phyloP scores from a whole-genome alignment of 108 stramenopile species.

The Epithemia pelagica region DNA sequence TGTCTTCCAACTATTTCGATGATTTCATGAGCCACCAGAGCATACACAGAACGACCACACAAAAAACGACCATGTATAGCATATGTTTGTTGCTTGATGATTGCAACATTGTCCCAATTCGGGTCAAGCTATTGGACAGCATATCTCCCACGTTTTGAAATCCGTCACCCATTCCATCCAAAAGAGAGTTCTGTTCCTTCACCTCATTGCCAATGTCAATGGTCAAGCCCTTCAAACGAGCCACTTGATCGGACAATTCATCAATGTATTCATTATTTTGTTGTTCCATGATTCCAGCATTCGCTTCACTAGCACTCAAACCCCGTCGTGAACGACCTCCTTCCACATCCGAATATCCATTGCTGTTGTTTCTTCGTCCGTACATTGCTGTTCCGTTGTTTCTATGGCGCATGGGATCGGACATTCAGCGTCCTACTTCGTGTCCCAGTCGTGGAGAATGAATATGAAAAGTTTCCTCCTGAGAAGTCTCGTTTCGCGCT shows the following conservation, averaged over 20 bases:
- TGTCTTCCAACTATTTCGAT: too few relatives aligned
- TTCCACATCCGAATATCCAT: constrained; percentile 61
- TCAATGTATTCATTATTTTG: constrained; percentile 84
- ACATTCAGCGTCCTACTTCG: too few relatives aligned
- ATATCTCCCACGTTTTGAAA: constrained; percentile 68
- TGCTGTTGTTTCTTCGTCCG: constrained; percentile 5
- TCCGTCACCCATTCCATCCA: constrained; percentile 83
- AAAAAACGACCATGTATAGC: constrained; percentile 83
- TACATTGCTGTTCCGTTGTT: constrained; percentile 14
- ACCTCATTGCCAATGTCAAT: constrained; percentile 87
- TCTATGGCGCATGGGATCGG: constrained; percentile 6
- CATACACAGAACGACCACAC: constrained; percentile 75
- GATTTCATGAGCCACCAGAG: constrained; percentile 71
- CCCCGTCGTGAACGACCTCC: constrained; percentile 36
- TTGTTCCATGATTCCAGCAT: constrained; percentile 72
- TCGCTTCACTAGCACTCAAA: constrained; percentile 42
- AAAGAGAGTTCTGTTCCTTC: constrained; percentile 73
- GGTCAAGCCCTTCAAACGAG: constrained; percentile 78
- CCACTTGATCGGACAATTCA: constrained; percentile 78
- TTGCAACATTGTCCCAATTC: constrained; percentile 85
- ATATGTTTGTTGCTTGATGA: constrained; percentile 77
- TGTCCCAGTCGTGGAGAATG: too few relatives aligned
- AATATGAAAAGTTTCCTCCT: too few relatives aligned
- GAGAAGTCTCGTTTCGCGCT: too few relatives aligned
- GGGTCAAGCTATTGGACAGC: constrained; percentile 51